Evolutionary conservation across 352 stramenopile genomes (phyloP).

Genomic region (Blastocystis sp.): DNA sequence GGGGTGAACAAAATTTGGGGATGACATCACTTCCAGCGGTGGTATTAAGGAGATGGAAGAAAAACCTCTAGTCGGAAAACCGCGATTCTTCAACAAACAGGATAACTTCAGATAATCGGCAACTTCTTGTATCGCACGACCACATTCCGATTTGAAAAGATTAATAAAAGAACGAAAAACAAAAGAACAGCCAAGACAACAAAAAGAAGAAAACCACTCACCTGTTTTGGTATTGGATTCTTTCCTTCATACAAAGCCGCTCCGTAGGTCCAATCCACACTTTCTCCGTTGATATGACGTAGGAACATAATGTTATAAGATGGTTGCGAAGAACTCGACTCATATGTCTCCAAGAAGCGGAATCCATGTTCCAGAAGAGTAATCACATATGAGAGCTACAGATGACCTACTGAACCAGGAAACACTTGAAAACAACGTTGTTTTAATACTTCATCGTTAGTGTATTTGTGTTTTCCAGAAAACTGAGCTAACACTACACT

Average conservation of each 20-base stretch:
- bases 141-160: not conserved
- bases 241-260: constrained; percentile 35
- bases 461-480: constrained; percentile 32
- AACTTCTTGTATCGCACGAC: constrained; percentile 6
- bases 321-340: not conserved
- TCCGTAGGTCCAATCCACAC: constrained; percentile 54
- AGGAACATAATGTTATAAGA: constrained; percentile 3
- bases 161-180: not conserved
- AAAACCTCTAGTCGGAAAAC: not conserved
- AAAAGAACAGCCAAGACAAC: not conserved
- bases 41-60: not conserved
- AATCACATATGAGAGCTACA: constrained; percentile 37
- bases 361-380: constrained; percentile 44
- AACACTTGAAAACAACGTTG: constrained; percentile 59
- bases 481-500: constrained; percentile 20
- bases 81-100: constrained; percentile 29
- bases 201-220: not conserved
- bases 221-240: constrained; percentile 21
- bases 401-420: not conserved
- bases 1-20: constrained; percentile 49
- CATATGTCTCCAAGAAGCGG: not conserved
- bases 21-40: not conserved
- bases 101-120: not conserved
- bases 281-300: constrained; percentile 33
- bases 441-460: constrained; percentile 6